Percentiles rank a stretch among this genome's conserved stretches.
Evolutionary conservation across 1,139 yeast genomes (phyloP).

Genomic region (Pichia sp.): DNA sequence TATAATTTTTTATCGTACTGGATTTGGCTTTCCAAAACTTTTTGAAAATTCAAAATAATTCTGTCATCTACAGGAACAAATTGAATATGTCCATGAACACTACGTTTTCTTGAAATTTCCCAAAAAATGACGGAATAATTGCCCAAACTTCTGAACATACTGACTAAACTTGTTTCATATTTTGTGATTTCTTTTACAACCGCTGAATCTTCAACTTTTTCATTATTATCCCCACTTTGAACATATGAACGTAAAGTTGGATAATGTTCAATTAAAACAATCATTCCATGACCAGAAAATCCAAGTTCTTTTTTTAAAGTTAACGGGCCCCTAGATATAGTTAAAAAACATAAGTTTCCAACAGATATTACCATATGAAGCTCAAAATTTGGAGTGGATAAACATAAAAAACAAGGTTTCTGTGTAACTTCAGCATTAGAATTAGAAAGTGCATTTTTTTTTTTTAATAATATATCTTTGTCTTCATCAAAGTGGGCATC

Average conservation of each 20-base stretch:
- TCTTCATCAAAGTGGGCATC: background rate
- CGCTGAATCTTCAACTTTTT: slow-evolving; percentile 30
- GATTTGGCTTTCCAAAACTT: slow-evolving; percentile 39
- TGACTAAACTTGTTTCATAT: slow-evolving; percentile 41
- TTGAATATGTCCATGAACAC: slow-evolving; percentile 64
- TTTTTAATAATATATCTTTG: background rate
- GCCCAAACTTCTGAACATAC: slow-evolving; percentile 35
- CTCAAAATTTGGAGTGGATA: slow-evolving; percentile 72
- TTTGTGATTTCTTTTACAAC: slow-evolving; percentile 36
- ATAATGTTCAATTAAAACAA: slow-evolving; percentile 76
- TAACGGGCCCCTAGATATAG: slow-evolving; percentile 85
- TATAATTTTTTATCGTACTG: slow-evolving; percentile 38
- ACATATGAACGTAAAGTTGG: slow-evolving; percentile 37
- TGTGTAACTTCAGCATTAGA: slow-evolving; percentile 38
- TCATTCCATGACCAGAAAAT: slow-evolving; percentile 76
- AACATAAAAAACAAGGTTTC: slow-evolving; percentile 70
- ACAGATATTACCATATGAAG: slow-evolving; percentile 77
- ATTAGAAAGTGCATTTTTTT: background rate
- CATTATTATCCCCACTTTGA: slow-evolving; percentile 19
- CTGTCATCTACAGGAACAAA: slow-evolving; percentile 48
- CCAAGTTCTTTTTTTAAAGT: slow-evolving; percentile 41
- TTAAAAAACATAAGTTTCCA: slow-evolving; percentile 58
- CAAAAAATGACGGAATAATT: slow-evolving; percentile 47
- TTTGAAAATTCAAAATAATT: slow-evolving; percentile 34
- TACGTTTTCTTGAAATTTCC: slow-evolving; percentile 50